A percentile compares a stretch with the other conserved stretches of the same genome.
Evolutionary conservation across 371 early-diverging fungal species (phyloP).

Genomic region (Mortierella sp.): DNA sequence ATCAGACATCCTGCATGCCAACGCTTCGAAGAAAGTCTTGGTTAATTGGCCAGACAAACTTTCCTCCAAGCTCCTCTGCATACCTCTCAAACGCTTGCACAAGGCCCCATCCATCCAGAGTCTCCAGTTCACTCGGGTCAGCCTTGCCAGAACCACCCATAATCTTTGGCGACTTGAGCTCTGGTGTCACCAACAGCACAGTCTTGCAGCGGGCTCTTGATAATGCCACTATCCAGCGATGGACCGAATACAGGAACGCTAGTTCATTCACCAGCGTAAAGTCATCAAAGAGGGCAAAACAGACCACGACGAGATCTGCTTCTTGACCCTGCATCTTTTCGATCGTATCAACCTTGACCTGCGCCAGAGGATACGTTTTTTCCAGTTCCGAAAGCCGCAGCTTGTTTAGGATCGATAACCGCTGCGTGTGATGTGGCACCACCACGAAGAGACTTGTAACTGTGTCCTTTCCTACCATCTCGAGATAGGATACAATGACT

Average conservation of each 20-base stretch:
- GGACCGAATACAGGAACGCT: slow-evolving; percentile 60
- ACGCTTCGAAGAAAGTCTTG: slow-evolving; percentile 13
- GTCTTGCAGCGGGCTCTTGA: slow-evolving; percentile 69
- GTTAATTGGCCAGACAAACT: slow-evolving; percentile 26
- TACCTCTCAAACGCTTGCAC: slow-evolving; percentile 49
- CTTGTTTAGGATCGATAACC: slow-evolving; percentile 53
- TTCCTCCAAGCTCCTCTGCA: slow-evolving; percentile 26
- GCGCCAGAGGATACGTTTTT: slow-evolving; percentile 22
- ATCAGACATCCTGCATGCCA: background rate
- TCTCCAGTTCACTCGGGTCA: slow-evolving; percentile 16
- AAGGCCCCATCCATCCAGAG: slow-evolving; percentile 46
- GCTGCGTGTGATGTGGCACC: slow-evolving; percentile 66
- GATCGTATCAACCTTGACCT: slow-evolving; percentile 56
- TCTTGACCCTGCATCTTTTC: slow-evolving; percentile 74
- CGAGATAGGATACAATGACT: slow-evolving; percentile 55
- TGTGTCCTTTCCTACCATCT: slow-evolving; percentile 27
- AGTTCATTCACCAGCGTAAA: slow-evolving; percentile 32
- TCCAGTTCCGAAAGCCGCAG: slow-evolving; percentile 20
- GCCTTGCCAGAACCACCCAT: slow-evolving; percentile 21
- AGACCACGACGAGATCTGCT: slow-evolving; percentile 65
- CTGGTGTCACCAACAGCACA: slow-evolving; percentile 59
- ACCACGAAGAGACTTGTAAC: slow-evolving; percentile 56
- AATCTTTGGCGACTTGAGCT: slow-evolving; percentile 52
- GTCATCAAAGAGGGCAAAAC: slow-evolving; percentile 58
- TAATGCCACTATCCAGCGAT: slow-evolving; percentile 68